Conservation (phyloP, 441 rosid genomes). For the Gossypium lobatum region DNA sequence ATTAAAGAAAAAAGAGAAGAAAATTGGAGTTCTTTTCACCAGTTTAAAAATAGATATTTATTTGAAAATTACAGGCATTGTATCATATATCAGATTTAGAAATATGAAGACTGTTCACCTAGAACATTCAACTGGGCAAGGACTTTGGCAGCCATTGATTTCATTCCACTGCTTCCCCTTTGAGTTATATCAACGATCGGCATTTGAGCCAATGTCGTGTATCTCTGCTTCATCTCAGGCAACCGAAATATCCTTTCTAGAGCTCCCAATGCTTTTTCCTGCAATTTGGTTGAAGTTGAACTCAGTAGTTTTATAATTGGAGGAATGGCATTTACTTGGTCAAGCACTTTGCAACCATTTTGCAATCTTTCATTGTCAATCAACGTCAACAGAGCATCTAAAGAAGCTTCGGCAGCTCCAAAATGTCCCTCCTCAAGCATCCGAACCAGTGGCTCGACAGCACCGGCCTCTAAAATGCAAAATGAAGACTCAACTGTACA, state of each 20-base stretch:
- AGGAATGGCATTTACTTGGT: slow-evolving; percentile 21
- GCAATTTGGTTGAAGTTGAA: slow-evolving; percentile 19
- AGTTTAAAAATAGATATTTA: no score
- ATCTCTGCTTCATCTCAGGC: slow-evolving; percentile 26
- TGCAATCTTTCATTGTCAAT: slow-evolving; percentile 26
- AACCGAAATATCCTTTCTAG: slow-evolving; percentile 27
- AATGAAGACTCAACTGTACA: slow-evolving; percentile 34
- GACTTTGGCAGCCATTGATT: slow-evolving; percentile 31
- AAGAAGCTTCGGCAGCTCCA: slow-evolving; percentile 27
- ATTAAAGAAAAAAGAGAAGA: no score
- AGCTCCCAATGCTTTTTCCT: slow-evolving; percentile 27
- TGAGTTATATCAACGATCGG: slow-evolving; percentile 34
- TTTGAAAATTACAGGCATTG: background rate
- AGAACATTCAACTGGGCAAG: slow-evolving; percentile 29
- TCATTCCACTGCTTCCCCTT: slow-evolving; percentile 27
- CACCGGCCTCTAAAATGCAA: slow-evolving; percentile 35
- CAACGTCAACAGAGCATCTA: slow-evolving; percentile 38
- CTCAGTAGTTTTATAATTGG: slow-evolving; percentile 28
- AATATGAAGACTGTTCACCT: slow-evolving; percentile 32
- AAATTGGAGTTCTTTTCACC: no score
- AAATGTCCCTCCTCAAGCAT: slow-evolving; percentile 22
- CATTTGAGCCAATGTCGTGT: slow-evolving; percentile 27
- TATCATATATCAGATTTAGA: slow-evolving; percentile 8
- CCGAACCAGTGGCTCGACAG: slow-evolving; percentile 27
- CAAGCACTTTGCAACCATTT: slow-evolving; percentile 26